Conservation (phyloP, 345 rosid species). For the Raphanus sativus region DNA sequence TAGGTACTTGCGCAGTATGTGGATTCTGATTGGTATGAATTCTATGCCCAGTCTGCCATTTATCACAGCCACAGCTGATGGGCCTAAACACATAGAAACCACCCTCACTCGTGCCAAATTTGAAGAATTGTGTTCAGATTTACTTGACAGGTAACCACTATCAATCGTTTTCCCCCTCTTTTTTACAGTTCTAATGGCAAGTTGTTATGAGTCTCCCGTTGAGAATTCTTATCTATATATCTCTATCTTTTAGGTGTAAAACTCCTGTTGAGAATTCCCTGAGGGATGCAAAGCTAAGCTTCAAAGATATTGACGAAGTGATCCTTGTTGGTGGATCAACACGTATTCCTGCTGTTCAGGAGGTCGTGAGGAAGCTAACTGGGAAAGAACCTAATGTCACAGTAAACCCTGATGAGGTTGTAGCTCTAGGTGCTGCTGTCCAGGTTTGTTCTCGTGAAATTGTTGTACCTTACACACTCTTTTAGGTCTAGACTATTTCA, state of each 20-base stretch:
- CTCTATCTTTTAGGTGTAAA: slow-evolving; percentile 53
- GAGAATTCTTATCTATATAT: background rate
- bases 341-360: slow-evolving; percentile 95
- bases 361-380: slow-evolving; percentile 82
- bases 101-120: slow-evolving; percentile 90
- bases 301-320: slow-evolving; percentile 88
- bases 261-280: slow-evolving; percentile 86
- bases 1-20: background rate
- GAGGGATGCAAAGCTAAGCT: slow-evolving; percentile 87
- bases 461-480: background rate
- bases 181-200: background rate
- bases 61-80: slow-evolving; percentile 97
- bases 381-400: slow-evolving; percentile 96
- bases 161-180: background rate
- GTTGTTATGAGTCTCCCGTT: background rate
- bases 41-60: slow-evolving; percentile 75
- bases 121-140: slow-evolving; percentile 86
- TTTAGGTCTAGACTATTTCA: background rate
- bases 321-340: slow-evolving; percentile 99
- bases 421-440: slow-evolving; percentile 97
- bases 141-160: slow-evolving; percentile 74
- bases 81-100: slow-evolving; percentile 95
- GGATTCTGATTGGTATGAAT: background rate
- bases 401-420: slow-evolving; percentile 97
- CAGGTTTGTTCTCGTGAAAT: slow-evolving; percentile 54